A percentile compares a stretch with the other conserved stretches of the same genome.
Evolutionary conservation across 805 yeast species (phyloP).

Genomic region (Kodamaea laetipori): DNA sequence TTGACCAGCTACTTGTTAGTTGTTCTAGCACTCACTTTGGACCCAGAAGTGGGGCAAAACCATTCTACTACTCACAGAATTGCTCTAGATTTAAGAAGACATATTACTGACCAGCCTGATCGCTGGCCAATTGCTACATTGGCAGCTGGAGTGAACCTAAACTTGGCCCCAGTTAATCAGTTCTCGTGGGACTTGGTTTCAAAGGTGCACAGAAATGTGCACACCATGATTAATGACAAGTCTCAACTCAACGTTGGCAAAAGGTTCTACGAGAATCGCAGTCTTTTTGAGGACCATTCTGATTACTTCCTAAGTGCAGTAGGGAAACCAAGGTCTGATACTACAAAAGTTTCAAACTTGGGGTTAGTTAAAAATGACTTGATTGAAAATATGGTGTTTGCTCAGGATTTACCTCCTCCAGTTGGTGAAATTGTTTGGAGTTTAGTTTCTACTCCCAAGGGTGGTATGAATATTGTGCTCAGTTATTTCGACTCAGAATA

Average conservation of each 20-base stretch:
- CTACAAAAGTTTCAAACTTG: conserved; percentile 40
- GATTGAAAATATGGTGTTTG: conserved; percentile 34
- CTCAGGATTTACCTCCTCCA: conserved; percentile 38
- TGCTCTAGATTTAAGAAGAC: conserved; percentile 39
- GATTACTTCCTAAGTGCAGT: conserved; percentile 25
- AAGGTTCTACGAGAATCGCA: conserved; percentile 25
- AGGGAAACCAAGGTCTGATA: conserved; percentile 32
- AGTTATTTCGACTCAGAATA: conserved; percentile 32
- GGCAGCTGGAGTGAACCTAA: conserved; percentile 36
- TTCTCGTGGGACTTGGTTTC: conserved; percentile 39
- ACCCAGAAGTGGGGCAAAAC: conserved; percentile 29
- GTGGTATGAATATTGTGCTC: conserved; percentile 39
- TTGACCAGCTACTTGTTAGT: conserved; percentile 35
- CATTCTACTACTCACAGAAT: conserved; percentile 27
- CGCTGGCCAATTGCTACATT: conserved; percentile 32
- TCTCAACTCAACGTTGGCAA: conserved; percentile 23
- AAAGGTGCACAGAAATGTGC: conserved; percentile 22
- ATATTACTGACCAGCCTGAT: conserved; percentile 17
- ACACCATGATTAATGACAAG: background rate
- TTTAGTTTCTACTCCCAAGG: conserved; percentile 28
- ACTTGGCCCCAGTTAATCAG: conserved; percentile 29
- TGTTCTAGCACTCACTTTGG: conserved; percentile 28
- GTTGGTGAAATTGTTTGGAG: conserved; percentile 37
- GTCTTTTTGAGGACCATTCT: conserved; percentile 22
- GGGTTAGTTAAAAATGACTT: conserved; percentile 31